Percentiles rank a stretch among this genome's conserved stretches.
These are phyloP conservation scores for Trichoderma harzianum DNA, from an alignment of 2,329 filamentous ascomycete genomes.

Conservation along the genomic window DNA sequence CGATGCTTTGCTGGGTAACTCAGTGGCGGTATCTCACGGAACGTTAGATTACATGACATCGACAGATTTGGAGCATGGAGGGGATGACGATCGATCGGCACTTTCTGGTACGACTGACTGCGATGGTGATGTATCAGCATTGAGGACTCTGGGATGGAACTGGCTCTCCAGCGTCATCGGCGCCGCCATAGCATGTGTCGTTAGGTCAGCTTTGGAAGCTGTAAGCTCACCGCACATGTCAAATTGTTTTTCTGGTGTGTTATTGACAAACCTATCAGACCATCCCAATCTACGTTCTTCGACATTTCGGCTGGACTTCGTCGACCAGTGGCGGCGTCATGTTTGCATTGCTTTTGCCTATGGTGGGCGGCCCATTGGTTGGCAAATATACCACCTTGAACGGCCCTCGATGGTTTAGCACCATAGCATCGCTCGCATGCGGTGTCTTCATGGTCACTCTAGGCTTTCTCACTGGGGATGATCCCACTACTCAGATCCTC, in stretches of 20 bases:
- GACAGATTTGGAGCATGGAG: slow-evolving; percentile 2
- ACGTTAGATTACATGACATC: not conserved
- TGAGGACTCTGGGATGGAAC: slow-evolving; percentile 12
- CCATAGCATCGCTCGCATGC: slow-evolving; percentile 7
- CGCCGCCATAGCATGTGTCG: not conserved
- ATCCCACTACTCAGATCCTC: slow-evolving; percentile 3
- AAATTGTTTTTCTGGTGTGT: not conserved
- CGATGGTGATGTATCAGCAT: not conserved
- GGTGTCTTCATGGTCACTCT: slow-evolving; percentile 13
- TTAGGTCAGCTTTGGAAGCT: slow-evolving; percentile 14
- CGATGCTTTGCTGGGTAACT: not conserved
- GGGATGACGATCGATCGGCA: not conserved
- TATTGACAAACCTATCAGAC: not conserved
- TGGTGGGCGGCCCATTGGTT: not conserved
- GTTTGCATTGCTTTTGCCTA: slow-evolving; percentile 14
- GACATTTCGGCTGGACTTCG: slow-evolving; percentile 16
- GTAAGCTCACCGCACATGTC: not conserved
- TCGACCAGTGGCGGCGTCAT: slow-evolving; percentile 6
- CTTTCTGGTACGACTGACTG: not conserved
- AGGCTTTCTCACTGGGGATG: not conserved
- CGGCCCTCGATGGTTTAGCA: slow-evolving; percentile 17
- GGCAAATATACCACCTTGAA: slow-evolving; percentile 5
- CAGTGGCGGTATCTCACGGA: not conserved
- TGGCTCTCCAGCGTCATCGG: slow-evolving; percentile 16
- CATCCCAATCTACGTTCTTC: slow-evolving; percentile 14